These are phyloP conservation scores for Hydnomerulius pinastri DNA, from an alignment of 768 basidiomycete species.

Conservation along the genomic window DNA sequence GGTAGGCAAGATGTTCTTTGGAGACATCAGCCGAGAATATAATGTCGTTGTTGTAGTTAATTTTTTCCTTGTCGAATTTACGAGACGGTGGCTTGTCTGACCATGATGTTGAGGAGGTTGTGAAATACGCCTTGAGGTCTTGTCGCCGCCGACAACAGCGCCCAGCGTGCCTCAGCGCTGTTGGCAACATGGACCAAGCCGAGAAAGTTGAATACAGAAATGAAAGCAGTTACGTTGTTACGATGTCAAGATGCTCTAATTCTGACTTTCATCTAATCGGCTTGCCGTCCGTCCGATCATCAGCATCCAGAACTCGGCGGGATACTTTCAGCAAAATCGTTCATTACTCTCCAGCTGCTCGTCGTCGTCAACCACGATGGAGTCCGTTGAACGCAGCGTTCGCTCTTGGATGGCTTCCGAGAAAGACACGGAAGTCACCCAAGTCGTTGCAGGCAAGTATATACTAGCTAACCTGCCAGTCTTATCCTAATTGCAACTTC, in stretches of 20 bases:
- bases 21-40: slow-evolving; percentile 51
- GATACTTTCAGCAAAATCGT: not conserved
- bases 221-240: slow-evolving; percentile 5
- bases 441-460: slow-evolving; percentile 59
- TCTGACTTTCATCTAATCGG: slow-evolving; percentile 11
- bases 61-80: slow-evolving; percentile 48
- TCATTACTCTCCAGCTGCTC: not conserved
- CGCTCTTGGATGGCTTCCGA: slow-evolving; percentile 74
- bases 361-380: slow-evolving; percentile 33
- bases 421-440: slow-evolving; percentile 58
- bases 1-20: slow-evolving; percentile 50
- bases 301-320: not conserved
- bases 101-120: slow-evolving; percentile 20
- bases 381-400: slow-evolving; percentile 52
- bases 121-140: slow-evolving; percentile 24
- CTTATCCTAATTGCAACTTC: slow-evolving; percentile 37
- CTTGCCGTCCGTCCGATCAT: not conserved
- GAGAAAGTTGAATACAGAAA: slow-evolving; percentile 5
- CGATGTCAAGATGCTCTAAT: slow-evolving; percentile 5
- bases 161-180: slow-evolving; percentile 17
- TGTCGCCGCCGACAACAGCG: slow-evolving; percentile 23
- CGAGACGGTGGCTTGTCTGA: slow-evolving; percentile 12
- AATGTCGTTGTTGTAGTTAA: slow-evolving; percentile 74
- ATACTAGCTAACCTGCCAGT: not conserved
- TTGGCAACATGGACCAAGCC: slow-evolving; percentile 21